Percentiles rank a stretch among this genome's conserved stretches.
These are phyloP conservation scores for Hypoxylon lenormandii DNA, from an alignment of 495 filamentous ascomycete species.

Conservation along the genomic window DNA sequence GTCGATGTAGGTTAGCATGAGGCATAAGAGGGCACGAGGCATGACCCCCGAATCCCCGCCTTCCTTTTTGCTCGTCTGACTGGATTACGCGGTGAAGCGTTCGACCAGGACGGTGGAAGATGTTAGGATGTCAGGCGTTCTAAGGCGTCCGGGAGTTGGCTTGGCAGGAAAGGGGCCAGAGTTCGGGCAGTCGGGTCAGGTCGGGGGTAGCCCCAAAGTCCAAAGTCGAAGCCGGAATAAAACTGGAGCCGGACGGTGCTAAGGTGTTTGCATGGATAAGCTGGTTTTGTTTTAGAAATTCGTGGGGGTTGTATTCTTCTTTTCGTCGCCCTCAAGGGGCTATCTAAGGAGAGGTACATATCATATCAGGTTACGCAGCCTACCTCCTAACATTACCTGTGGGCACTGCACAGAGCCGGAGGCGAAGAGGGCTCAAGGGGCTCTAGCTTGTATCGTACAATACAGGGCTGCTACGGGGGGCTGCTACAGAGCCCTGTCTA, in stretches of 20 bases:
- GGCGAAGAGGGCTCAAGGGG: background rate
- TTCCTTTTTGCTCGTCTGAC: slow-evolving; percentile 12
- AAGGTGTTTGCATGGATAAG: slow-evolving; percentile 6
- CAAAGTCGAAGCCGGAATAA: slow-evolving; percentile 28
- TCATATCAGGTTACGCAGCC: no score
- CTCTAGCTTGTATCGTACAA: no score
- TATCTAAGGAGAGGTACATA: no score
- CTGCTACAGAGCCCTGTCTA: no score
- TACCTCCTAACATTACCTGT: no score
- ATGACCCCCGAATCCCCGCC: slow-evolving; percentile 18
- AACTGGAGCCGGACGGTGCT: slow-evolving; percentile 21
- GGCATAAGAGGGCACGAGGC: slow-evolving; percentile 24
- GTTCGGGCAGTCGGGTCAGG: slow-evolving; percentile 6
- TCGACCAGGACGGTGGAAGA: slow-evolving; percentile 18
- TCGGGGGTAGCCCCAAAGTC: background rate
- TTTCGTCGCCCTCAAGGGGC: no score
- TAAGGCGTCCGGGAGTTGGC: slow-evolving; percentile 16
- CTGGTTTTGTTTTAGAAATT: slow-evolving; percentile 13
- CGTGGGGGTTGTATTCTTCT: background rate
- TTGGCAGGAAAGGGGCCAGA: slow-evolving; percentile 15
- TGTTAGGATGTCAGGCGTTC: slow-evolving; percentile 8
- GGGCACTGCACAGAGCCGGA: background rate
- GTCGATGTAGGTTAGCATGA: slow-evolving; percentile 15
- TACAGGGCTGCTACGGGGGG: background rate
- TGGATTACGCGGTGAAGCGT: slow-evolving; percentile 28